A percentile compares a stretch with the other conserved stretches of the same genome.
These are phyloP conservation scores for Lanmaoa pseudosensibilis DNA, from an alignment of 768 basidiomycete genomes.

Conservation along the genomic window DNA sequence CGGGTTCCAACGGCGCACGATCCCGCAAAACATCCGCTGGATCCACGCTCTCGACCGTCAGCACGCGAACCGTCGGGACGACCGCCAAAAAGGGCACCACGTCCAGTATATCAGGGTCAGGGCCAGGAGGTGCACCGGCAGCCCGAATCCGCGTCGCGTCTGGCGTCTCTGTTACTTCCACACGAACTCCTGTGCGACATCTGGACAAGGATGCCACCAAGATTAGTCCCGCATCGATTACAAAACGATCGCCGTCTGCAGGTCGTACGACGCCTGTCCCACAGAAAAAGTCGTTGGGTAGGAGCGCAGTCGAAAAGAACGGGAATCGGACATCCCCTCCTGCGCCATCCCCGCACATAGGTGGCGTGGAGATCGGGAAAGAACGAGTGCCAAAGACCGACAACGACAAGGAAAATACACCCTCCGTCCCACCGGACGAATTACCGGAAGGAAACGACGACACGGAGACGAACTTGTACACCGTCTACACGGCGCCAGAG, in stretches of 20 bases:
- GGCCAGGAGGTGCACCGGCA: slow-evolving; percentile 8
- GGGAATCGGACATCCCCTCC: slow-evolving; percentile 15
- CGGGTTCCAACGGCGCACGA: slow-evolving; percentile 23
- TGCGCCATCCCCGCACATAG: slow-evolving; percentile 16
- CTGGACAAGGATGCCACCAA: slow-evolving; percentile 22
- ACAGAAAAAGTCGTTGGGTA: slow-evolving; percentile 21
- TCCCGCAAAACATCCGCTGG: slow-evolving; percentile 32
- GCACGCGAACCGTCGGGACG: slow-evolving; percentile 34
- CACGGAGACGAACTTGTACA: slow-evolving; percentile 26
- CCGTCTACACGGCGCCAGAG: slow-evolving; percentile 25
- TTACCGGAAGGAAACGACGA: slow-evolving; percentile 39
- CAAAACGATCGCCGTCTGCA: slow-evolving; percentile 23
- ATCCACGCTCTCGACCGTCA: slow-evolving; percentile 31
- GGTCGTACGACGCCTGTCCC: slow-evolving; percentile 25
- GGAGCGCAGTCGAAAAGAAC: slow-evolving; percentile 13
- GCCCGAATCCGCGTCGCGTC: slow-evolving; percentile 26
- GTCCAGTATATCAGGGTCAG: slow-evolving; percentile 3
- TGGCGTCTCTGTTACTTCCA: slow-evolving; percentile 26
- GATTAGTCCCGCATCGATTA: slow-evolving; percentile 20
- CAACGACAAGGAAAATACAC: slow-evolving; percentile 19
- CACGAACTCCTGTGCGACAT: slow-evolving; percentile 28
- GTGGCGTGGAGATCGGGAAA: slow-evolving; percentile 20
- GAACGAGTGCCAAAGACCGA: slow-evolving; percentile 41
- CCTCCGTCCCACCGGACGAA: slow-evolving; percentile 29
- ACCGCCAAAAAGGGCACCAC: slow-evolving; percentile 12